Evolutionary conservation across 2,329 filamentous ascomycete genomes (phyloP).

Genomic region (Coniochaeta ligniaria): DNA sequence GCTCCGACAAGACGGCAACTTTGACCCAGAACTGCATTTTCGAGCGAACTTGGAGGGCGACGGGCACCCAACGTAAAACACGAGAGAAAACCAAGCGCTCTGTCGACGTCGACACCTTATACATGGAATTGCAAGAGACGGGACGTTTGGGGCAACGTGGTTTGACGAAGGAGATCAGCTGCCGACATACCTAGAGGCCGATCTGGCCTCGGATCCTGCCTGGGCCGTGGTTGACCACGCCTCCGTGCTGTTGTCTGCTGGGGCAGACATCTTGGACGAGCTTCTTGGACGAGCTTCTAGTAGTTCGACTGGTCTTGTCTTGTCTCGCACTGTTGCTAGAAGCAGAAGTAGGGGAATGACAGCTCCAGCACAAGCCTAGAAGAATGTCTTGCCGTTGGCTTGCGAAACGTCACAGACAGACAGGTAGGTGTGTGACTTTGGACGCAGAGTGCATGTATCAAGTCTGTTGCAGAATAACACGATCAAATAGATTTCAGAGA

Average conservation of each 20-base stretch:
- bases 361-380: too few relatives aligned
- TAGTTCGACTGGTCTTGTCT: too few relatives aligned
- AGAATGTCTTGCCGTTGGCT: too few relatives aligned
- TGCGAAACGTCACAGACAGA: too few relatives aligned
- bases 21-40: conserved; percentile 88
- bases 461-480: too few relatives aligned
- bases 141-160: conserved; percentile 79
- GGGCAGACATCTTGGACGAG: not conserved
- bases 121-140: conserved; percentile 67
- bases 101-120: conserved; percentile 2
- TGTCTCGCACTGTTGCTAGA: too few relatives aligned
- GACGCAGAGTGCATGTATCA: too few relatives aligned
- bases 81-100: conserved; percentile 70
- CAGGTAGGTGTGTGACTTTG: too few relatives aligned
- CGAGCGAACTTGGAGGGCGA: conserved; percentile 82
- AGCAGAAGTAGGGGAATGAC: too few relatives aligned
- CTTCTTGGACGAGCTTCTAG: too few relatives aligned
- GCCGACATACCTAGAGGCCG: not conserved
- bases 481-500: too few relatives aligned
- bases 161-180: not conserved
- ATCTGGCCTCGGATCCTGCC: not conserved
- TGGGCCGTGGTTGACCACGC: not conserved
- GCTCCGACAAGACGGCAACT: conserved; percentile 90
- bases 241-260: not conserved
- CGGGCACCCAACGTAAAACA: conserved; percentile 63